Percentiles rank a stretch among this genome's conserved stretches.
These are phyloP conservation scores for Epichloe amarillans DNA, from an alignment of 2,329 filamentous ascomycete species.

Conservation along the genomic window DNA sequence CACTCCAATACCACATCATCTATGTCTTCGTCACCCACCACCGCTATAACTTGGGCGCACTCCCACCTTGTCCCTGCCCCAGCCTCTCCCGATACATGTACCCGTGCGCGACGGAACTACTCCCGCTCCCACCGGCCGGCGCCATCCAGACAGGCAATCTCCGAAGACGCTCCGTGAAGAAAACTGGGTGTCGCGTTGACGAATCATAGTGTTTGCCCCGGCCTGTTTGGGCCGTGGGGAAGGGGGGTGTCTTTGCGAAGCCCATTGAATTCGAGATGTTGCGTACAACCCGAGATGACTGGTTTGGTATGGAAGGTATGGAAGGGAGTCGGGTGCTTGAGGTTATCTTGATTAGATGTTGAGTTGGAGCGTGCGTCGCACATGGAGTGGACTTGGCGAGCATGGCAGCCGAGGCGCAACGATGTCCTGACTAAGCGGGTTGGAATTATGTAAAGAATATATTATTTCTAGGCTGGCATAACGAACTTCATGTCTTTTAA, in stretches of 20 bases:
- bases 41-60: constrained; percentile 7
- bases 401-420: too few relatives aligned
- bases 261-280: background rate
- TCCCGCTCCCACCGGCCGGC: constrained; percentile 1
- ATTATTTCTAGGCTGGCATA: too few relatives aligned
- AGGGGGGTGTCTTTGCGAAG: background rate
- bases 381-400: too few relatives aligned
- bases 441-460: too few relatives aligned
- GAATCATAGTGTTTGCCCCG: constrained; percentile 31
- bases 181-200: constrained; percentile 57
- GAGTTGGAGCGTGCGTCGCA: too few relatives aligned
- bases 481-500: too few relatives aligned
- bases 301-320: too few relatives aligned
- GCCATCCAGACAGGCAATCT: constrained; percentile 32
- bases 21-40: constrained; percentile 12
- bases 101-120: constrained; percentile 43
- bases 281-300: too few relatives aligned
- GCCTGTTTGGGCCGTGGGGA: constrained; percentile 10
- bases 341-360: too few relatives aligned
- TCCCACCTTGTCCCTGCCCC: background rate
- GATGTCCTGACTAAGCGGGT: too few relatives aligned
- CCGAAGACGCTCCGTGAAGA: constrained; percentile 54
- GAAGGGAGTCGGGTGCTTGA: too few relatives aligned
- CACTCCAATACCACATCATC: background rate
- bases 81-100: constrained; percentile 42